Conservation (phyloP, 768 basidiomycete species). For the Chlorophyllum brunneum region DNA sequence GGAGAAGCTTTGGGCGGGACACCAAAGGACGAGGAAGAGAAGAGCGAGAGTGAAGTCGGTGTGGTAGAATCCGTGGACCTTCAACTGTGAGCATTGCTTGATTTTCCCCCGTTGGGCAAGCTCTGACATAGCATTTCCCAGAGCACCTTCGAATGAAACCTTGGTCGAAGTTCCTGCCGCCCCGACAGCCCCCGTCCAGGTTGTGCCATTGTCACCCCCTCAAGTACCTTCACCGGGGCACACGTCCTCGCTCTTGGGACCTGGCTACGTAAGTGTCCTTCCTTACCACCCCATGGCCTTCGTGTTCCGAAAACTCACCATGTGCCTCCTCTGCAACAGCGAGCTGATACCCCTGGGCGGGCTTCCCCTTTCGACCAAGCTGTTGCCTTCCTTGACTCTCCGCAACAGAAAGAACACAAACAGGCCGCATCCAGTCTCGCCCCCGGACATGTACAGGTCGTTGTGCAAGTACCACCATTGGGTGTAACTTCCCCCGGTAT, state of each 20-base stretch:
- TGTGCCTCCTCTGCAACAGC: neutral
- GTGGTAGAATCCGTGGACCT: neutral
- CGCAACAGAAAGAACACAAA: slow-evolving; percentile 3
- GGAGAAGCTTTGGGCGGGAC: slow-evolving; percentile 8
- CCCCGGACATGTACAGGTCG: neutral
- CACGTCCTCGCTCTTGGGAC: neutral
- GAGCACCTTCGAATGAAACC: neutral
- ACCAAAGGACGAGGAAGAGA: slow-evolving; percentile 1
- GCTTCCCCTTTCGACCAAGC: neutral
- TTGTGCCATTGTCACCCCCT: neutral
- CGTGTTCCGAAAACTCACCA: neutral
- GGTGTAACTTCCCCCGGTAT: neutral
- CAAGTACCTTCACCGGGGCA: neutral
- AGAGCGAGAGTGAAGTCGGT: neutral
- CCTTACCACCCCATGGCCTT: neutral
- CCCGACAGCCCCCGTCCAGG: too few relatives aligned
- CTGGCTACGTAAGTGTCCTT: neutral
- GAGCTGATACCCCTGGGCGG: neutral
- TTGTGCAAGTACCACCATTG: neutral
- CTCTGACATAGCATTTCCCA: neutral
- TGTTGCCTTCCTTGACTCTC: slow-evolving; percentile 1
- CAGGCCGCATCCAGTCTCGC: neutral
- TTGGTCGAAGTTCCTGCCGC: neutral
- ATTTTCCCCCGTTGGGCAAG: neutral
- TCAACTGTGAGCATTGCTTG: neutral